Conservation (phyloP, 148 eudicot genomes). For the Bassia scoparia region DNA sequence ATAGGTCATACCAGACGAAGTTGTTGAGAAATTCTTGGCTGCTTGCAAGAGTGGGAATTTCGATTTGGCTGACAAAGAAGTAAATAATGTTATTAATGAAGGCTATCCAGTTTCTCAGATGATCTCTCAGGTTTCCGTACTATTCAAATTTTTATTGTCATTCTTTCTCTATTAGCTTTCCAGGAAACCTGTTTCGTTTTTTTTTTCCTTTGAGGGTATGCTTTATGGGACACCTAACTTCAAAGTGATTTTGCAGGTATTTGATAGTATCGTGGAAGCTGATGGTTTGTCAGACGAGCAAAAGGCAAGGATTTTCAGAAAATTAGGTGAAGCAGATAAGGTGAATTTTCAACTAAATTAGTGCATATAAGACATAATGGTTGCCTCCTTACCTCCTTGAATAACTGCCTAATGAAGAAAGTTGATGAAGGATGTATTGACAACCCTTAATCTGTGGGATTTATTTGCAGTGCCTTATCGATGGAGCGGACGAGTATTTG, state of each 20-base stretch:
- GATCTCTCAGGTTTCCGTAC: slow-evolving; percentile 64
- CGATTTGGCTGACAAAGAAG: slow-evolving; percentile 80
- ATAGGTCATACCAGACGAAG: slow-evolving; percentile 78
- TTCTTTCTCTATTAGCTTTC: background rate
- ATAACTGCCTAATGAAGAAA: background rate
- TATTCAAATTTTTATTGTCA: background rate
- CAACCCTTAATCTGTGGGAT: background rate
- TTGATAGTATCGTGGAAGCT: slow-evolving; percentile 61
- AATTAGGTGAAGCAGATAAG: slow-evolving; percentile 79
- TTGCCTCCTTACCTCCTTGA: background rate
- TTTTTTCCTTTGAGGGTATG: no score
- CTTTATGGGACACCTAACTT: slow-evolving; percentile 1
- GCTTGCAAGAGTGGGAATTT: slow-evolving; percentile 85
- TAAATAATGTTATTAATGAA: slow-evolving; percentile 69
- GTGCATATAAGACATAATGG: background rate
- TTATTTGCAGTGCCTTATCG: slow-evolving; percentile 75
- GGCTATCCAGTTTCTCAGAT: slow-evolving; percentile 95
- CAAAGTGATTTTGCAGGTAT: slow-evolving; percentile 43
- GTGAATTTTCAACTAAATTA: slow-evolving; percentile 26
- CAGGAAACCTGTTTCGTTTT: no score
- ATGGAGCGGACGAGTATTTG: slow-evolving; percentile 97
- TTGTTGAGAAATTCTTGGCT: slow-evolving; percentile 62
- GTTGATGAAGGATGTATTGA: no score
- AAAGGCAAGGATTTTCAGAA: slow-evolving; percentile 79
- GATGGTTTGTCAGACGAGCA: slow-evolving; percentile 68